phyloP scores from a whole-genome alignment of 768 basidiomycete species.

The Tephrocybe sp. region DNA sequence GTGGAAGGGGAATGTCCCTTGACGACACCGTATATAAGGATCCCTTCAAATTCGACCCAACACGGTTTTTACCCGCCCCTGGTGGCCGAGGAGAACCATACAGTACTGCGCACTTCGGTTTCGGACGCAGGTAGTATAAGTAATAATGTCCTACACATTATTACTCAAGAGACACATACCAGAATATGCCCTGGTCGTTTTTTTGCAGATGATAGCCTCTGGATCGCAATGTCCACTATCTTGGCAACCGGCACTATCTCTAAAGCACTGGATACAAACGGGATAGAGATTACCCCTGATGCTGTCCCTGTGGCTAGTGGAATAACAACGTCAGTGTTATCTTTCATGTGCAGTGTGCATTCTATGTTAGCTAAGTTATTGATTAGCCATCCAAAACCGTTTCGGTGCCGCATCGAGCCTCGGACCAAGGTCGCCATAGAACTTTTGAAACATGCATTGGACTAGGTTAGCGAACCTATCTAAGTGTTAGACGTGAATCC shows the following conservation, averaged over 20 bases:
- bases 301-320: not conserved
- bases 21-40: constrained; percentile 12
- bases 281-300: not conserved
- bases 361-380: not conserved
- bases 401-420: constrained; percentile 23
- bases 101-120: constrained; percentile 11
- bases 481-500: too few relatives aligned
- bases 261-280: not conserved
- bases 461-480: too few relatives aligned
- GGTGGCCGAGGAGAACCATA: constrained; percentile 12
- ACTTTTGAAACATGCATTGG: not conserved
- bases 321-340: not conserved
- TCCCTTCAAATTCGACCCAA: constrained; percentile 11
- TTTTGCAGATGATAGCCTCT: not conserved
- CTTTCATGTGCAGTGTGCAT: not conserved
- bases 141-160: too few relatives aligned
- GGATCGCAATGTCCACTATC: not conserved
- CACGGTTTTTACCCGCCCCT: constrained; percentile 13
- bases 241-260: not conserved
- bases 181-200: constrained; percentile 1
- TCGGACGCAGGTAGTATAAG: constrained; percentile 16
- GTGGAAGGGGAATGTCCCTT: constrained; percentile 8
- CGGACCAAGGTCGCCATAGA: constrained; percentile 8
- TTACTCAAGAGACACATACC: too few relatives aligned
- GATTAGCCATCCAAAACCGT: constrained; percentile 27